Conservation (phyloP, 1,139 yeast genomes). For the Pichia sp. region DNA sequence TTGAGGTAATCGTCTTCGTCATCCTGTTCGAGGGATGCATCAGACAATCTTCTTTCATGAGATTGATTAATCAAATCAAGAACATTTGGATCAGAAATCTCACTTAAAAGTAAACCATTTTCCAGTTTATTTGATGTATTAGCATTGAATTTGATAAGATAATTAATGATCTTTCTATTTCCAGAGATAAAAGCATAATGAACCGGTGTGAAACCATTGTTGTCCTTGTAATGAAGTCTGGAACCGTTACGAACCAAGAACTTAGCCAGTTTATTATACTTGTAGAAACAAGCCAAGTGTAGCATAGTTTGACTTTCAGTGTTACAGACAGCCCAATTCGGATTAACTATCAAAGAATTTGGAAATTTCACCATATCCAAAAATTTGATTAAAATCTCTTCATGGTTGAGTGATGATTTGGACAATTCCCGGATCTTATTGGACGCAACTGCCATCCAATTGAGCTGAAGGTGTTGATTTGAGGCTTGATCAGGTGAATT, state of each 20-base stretch:
- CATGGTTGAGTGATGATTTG: conserved; percentile 40
- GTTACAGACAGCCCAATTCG: conserved; percentile 79
- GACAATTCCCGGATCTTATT: conserved; percentile 43
- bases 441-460: conserved; percentile 38
- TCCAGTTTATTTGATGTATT: conserved; percentile 50
- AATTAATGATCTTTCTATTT: conserved; percentile 50
- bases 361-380: conserved; percentile 56
- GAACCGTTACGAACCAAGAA: conserved; percentile 75
- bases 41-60: conserved; percentile 21
- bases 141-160: conserved; percentile 58
- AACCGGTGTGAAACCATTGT: conserved; percentile 77
- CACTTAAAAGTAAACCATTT: conserved; percentile 46
- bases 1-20: conserved; percentile 4
- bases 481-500: conserved; percentile 19
- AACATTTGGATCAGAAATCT: conserved; percentile 58
- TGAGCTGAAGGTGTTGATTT: conserved; percentile 12
- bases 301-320: conserved; percentile 79
- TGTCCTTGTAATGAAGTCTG: conserved; percentile 64
- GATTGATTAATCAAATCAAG: conserved; percentile 41
- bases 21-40: conserved; percentile 15
- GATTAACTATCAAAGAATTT: conserved; percentile 50
- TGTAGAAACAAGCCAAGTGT: conserved; percentile 74
- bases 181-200: conserved; percentile 81
- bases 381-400: conserved; percentile 55
- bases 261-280: conserved; percentile 53